Base-by-base conservation (phyloP, 768 basidiomycete species). In the Podaxis carcinomalis region DNA sequence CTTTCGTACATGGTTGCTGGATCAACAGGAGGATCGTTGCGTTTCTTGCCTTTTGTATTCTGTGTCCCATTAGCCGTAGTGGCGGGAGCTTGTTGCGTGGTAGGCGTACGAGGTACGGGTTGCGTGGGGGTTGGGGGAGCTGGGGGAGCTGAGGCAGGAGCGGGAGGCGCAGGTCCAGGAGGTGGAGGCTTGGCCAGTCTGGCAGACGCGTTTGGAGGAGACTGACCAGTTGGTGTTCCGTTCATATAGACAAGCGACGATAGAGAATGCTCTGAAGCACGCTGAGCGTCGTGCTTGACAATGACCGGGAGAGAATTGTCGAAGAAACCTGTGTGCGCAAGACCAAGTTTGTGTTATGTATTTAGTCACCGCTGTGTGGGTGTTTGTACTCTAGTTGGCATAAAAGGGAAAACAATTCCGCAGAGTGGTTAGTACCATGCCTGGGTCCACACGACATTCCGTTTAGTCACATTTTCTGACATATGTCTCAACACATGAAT, bases 1-100 rank as follows among this genome's bases (percentile, higher is more conserved):
- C 86, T 90, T 73, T 93, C 92, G 71, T 93, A 93, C 89, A 94
- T 90, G 44, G 85, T 82, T 1, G 86, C 88, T 57, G 92, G 91
- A 76, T 95, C 92, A 57, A 90, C 83, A 21, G 86, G 87, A 5
- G 79, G 70, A 63, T 88, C 89, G 66, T 78, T 81, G 73, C 88
- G 89, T 78, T 87, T 89, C 85, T 91, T 93, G 51, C 80, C 77
- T 75, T 88, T 87, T 49, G 69, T 68, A 63, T 67, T 75, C 59
- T 66, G 77, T n/a, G 59, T 55, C 27, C 62, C 52, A 42, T 59
- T 51, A 65, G 63, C 42, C 64, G 64, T 51, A 66, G 72, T 69
- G 73, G 69, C 54, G 67, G 62, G 42, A 70, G 59, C 54, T 72
- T 60, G 42, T 72, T 71, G 61, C 63, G 59, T 61, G 64, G 65